These are phyloP conservation scores for Boletales sp. DNA, from an alignment of 768 basidiomycete genomes.

Conservation along the genomic window DNA sequence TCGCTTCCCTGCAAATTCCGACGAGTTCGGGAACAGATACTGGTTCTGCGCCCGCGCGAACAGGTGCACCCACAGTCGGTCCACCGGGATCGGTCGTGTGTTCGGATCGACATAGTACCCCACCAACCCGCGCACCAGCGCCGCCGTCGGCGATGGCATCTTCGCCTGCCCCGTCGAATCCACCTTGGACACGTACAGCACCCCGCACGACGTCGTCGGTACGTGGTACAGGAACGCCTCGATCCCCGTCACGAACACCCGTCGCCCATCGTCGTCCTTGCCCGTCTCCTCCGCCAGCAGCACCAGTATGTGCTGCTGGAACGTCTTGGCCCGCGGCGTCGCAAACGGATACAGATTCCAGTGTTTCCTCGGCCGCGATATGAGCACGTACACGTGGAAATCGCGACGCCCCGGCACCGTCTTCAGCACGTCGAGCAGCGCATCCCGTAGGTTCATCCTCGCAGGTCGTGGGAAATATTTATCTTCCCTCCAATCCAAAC, in stretches of 20 bases:
- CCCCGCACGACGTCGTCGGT: conserved; percentile 60
- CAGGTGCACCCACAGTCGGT: conserved; percentile 75
- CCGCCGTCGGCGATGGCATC: conserved; percentile 62
- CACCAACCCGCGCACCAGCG: conserved; percentile 66
- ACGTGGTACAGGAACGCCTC: conserved; percentile 76
- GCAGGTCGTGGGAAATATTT: conserved; percentile 22
- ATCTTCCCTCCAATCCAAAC: too few species aligned
- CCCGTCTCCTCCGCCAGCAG: conserved; percentile 63
- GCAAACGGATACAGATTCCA: conserved; percentile 74
- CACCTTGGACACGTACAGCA: conserved; percentile 91
- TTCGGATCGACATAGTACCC: conserved; percentile 56
- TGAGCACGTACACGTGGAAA: conserved; percentile 74
- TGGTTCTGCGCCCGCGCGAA: conserved; percentile 90
- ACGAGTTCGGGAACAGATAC: conserved; percentile 91
- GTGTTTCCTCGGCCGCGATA: conserved; percentile 65
- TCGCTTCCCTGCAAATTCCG: conserved; percentile 63
- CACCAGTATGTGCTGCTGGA: conserved; percentile 74
- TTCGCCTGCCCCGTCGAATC: conserved; percentile 83
- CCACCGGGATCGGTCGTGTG: conserved; percentile 57
- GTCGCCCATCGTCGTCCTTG: conserved; percentile 38
- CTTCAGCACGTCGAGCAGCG: conserved; percentile 53
- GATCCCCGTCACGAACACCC: conserved; percentile 72
- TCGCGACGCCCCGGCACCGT: conserved; percentile 62
- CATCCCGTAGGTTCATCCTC: conserved; percentile 54
- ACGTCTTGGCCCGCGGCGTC: conserved; percentile 57